A percentile compares a stretch with the other conserved stretches of the same genome.
Evolutionary conservation across 257 asterid genomes (phyloP).

Genomic region (Craterostigma plantagineum): DNA sequence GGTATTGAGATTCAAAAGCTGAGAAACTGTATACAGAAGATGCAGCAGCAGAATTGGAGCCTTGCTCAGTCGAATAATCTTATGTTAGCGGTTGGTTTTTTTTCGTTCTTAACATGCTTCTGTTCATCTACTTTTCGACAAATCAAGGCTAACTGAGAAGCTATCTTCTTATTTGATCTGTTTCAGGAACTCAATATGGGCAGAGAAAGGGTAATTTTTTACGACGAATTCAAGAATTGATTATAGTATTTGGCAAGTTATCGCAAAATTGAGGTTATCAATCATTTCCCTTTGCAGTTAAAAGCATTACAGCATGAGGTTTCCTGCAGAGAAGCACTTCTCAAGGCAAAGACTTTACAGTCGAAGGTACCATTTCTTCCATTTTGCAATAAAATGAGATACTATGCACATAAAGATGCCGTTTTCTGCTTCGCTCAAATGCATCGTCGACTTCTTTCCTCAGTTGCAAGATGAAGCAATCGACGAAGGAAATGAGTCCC

Average conservation of each 20-base stretch:
- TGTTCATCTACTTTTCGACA: neutral
- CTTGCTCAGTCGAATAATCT: slow-evolving; percentile 72
- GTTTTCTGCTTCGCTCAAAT: neutral
- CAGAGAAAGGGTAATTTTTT: slow-evolving; percentile 46
- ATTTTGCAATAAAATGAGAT: neutral
- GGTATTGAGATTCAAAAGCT: slow-evolving; percentile 56
- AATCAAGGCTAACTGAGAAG: neutral
- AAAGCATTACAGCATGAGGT: slow-evolving; percentile 62
- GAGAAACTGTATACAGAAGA: slow-evolving; percentile 45
- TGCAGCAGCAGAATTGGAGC: slow-evolving; percentile 75
- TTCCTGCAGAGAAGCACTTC: slow-evolving; percentile 53
- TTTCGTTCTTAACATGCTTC: slow-evolving; percentile 9
- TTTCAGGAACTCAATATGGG: slow-evolving; percentile 64
- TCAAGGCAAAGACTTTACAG: slow-evolving; percentile 34
- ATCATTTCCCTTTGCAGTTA: slow-evolving; percentile 23
- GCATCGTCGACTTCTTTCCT: no score
- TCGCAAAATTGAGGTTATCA: slow-evolving; percentile 7
- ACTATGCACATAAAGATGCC: neutral
- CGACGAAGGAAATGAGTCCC: no score
- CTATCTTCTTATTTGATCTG: slow-evolving; percentile 8
- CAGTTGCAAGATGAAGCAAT: no score
- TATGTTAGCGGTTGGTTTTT: slow-evolving; percentile 38
- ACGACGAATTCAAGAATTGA: neutral
- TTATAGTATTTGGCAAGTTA: neutral
- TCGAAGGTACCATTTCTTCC: slow-evolving; percentile 11